These are phyloP conservation scores for Boeremia lycopersici DNA, from an alignment of 2,329 filamentous ascomycete genomes.

Conservation along the genomic window DNA sequence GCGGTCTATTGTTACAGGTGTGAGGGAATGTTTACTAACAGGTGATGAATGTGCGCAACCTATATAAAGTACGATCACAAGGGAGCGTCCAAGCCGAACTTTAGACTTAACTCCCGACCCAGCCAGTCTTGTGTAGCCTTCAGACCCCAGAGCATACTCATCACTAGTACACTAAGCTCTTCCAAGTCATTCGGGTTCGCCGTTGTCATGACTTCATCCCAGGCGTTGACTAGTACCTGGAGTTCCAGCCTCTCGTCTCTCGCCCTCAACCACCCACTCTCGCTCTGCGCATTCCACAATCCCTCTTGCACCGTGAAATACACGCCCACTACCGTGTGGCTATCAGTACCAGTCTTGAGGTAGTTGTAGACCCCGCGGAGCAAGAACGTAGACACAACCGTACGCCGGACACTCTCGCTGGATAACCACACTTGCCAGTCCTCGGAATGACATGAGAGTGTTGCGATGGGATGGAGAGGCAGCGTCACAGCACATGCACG, in stretches of 20 bases:
- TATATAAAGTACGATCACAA: too few relatives aligned
- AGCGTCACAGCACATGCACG: background rate
- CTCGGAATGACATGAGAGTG: background rate
- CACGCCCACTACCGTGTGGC: background rate
- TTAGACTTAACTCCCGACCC: background rate
- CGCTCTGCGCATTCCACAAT: slow-evolving; percentile 4
- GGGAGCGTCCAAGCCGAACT: background rate
- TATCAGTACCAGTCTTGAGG: slow-evolving; percentile 16
- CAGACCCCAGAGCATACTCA: slow-evolving; percentile 21
- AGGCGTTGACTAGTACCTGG: background rate
- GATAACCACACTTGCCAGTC: slow-evolving; percentile 27
- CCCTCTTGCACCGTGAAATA: slow-evolving; percentile 17
- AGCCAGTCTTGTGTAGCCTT: slow-evolving; percentile 15
- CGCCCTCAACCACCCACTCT: background rate
- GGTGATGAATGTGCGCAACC: too few relatives aligned
- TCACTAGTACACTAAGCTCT: slow-evolving; percentile 21
- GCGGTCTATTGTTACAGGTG: too few relatives aligned
- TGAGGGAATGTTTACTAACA: too few relatives aligned
- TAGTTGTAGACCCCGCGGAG: slow-evolving; percentile 39
- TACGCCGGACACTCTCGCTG: slow-evolving; percentile 40
- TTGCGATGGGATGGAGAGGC: background rate
- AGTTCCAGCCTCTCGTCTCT: background rate
- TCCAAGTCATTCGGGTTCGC: slow-evolving; percentile 20
- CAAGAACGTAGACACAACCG: slow-evolving; percentile 38
- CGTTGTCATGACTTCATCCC: background rate